Base-by-base conservation (phyloP, 192 early-diverging fungal species). In the Podila minutissima region DNA sequence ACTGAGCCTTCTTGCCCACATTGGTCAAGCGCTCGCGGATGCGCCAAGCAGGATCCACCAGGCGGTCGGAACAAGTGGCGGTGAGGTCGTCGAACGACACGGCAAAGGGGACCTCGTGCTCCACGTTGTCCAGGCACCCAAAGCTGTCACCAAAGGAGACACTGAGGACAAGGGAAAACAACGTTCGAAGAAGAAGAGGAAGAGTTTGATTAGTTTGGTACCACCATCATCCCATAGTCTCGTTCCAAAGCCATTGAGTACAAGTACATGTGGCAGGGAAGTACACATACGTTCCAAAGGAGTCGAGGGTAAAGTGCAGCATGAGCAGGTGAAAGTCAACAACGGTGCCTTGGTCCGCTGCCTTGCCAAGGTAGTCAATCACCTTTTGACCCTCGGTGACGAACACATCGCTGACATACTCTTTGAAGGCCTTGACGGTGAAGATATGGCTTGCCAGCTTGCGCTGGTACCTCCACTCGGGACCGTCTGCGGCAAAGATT, bases 1-100 rank as follows among this genome's bases (percentile, higher is more conserved):
- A 28, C 19, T 61, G 41, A 1, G 67, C 57, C 51, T 62, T 75
- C 37, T 63, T 58, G 15, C 60, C 62, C 10, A 53, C 37, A 20
- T 59, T 31, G 1, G 62, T 82, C n/a, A 83, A 62, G 1, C 24
- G 37, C 55, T 82, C 83, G n/a, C 69, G 67, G 28, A 86, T 64
- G 28, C 35, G 74, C 76, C 83, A 75, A 7, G 68, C 57, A n/a
- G 69, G 67, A n/a, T 74, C 69, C 24, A 79, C 22, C 11, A 85
- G 59, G 13, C 84, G 71, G 19, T 69, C 57, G 6, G 67, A 59
- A 28, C 74, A 75, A 3, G 29, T 69, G 29, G 38, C 53, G 59
- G 87, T 86, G 28, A 82, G 73, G 19, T 69, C 67, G 70, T 91
- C 89, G 64, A 91, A 91, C 5, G 89, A 69, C 3, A 50, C 64